Conservation (phyloP, 805 yeast species). For the Hanseniaspora lindneri region DNA sequence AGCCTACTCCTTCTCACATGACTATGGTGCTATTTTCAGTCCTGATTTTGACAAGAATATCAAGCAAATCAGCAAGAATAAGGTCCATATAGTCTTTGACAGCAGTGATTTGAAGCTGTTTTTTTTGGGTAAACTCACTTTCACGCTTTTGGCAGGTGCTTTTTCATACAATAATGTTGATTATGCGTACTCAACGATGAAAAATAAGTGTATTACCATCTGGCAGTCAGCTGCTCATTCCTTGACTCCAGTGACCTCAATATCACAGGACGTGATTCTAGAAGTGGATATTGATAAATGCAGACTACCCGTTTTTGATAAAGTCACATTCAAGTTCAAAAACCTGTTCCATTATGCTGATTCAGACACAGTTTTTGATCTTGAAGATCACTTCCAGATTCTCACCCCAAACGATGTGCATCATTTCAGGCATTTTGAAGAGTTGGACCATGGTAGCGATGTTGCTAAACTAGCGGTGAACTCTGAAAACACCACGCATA, state of each 20-base stretch:
- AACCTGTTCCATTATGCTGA: not conserved
- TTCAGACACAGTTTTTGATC: not conserved
- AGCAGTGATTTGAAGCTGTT: not conserved
- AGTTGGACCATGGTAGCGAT: too few species aligned
- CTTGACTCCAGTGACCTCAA: not conserved
- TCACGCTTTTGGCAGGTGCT: not conserved
- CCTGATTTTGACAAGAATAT: not conserved
- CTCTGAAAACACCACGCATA: slow-evolving; percentile 1
- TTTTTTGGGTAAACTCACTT: not conserved
- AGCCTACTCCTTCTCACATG: not conserved
- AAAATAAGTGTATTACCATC: not conserved
- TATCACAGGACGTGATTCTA: not conserved
- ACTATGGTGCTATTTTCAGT: not conserved
- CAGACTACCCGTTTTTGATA: not conserved
- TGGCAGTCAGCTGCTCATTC: slow-evolving; percentile 13
- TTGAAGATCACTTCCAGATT: slow-evolving; percentile 5
- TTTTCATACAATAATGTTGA: not conserved
- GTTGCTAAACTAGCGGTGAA: too few species aligned
- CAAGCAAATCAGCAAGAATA: not conserved
- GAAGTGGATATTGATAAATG: not conserved
- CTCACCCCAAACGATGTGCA: not conserved
- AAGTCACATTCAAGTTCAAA: not conserved
- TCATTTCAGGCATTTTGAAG: not conserved
- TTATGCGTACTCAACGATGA: not conserved
- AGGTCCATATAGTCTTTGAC: not conserved